Conservation (phyloP, 805 yeast genomes). For the Zygotorulaspora danielsina region DNA sequence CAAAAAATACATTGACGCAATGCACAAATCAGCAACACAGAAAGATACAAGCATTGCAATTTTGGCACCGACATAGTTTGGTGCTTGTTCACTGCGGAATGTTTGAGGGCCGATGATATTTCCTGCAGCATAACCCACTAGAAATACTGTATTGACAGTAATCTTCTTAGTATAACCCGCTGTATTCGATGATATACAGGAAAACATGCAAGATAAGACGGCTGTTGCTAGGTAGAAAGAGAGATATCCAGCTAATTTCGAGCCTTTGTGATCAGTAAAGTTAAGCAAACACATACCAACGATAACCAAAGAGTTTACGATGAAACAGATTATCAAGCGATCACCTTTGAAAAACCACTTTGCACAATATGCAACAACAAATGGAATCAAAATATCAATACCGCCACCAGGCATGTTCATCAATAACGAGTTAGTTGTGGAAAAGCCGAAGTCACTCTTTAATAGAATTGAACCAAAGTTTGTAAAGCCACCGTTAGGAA, state of each 20-base stretch:
- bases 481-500: slow-evolving; percentile 46
- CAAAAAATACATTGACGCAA: slow-evolving; percentile 4
- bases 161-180: slow-evolving; percentile 46
- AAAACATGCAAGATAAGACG: slow-evolving; percentile 5
- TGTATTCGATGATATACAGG: slow-evolving; percentile 8
- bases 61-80: slow-evolving; percentile 42
- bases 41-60: slow-evolving; percentile 7
- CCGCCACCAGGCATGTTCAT: slow-evolving; percentile 38
- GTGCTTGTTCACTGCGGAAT: slow-evolving; percentile 42
- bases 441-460: slow-evolving; percentile 35
- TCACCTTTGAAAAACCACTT: slow-evolving; percentile 7
- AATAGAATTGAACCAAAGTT: slow-evolving; percentile 42
- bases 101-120: slow-evolving; percentile 47
- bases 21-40: slow-evolving; percentile 2
- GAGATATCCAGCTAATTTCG: slow-evolving; percentile 26
- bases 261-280: slow-evolving; percentile 28
- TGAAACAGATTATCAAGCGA: slow-evolving; percentile 5
- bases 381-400: slow-evolving; percentile 27
- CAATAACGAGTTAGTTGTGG: slow-evolving; percentile 32
- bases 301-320: slow-evolving; percentile 4
- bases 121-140: slow-evolving; percentile 4
- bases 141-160: slow-evolving; percentile 1
- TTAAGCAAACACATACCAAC: slow-evolving; percentile 30
- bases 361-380: slow-evolving; percentile 7
- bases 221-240: slow-evolving; percentile 2